Conservation (phyloP, 805 yeast species). For the Candida adriatica region DNA sequence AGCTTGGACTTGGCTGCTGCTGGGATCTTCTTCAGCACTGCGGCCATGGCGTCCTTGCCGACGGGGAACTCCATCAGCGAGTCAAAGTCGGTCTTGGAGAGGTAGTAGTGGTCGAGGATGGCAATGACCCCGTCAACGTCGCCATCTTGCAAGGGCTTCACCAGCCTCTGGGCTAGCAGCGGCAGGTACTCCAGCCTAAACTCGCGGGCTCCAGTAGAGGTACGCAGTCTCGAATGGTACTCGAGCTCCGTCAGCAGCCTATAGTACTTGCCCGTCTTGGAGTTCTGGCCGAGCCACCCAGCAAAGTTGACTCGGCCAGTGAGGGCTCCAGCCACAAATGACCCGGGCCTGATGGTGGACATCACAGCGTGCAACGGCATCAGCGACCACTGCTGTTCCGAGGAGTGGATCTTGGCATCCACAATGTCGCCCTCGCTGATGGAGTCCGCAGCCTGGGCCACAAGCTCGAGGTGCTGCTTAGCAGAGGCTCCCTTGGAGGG, state of each 20-base stretch:
- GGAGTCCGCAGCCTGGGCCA: conserved; percentile 77
- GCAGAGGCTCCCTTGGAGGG: conserved; percentile 43
- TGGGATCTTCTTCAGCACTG: conserved; percentile 52
- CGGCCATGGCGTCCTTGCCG: conserved; percentile 47
- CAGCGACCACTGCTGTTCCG: conserved; percentile 91
- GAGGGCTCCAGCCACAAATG: conserved; percentile 64
- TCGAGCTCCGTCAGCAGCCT: conserved; percentile 82
- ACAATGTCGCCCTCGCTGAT: conserved; percentile 82
- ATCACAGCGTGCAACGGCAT: conserved; percentile 86
- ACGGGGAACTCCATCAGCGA: conserved; percentile 75
- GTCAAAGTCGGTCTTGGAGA: conserved; percentile 93
- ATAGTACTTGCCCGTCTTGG: conserved; percentile 70
- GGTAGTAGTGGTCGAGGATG: conserved; percentile 77
- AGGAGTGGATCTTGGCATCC: conserved; percentile 75
- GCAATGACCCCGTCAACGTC: conserved; percentile 66
- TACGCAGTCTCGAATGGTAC: conserved; percentile 75
- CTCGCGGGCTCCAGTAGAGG: conserved; percentile 69
- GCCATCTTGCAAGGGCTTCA: conserved; percentile 47
- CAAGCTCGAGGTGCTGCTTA: conserved; percentile 50
- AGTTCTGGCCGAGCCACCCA: conserved; percentile 84
- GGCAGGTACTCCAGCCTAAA: conserved; percentile 75
- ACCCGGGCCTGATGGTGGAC: conserved; percentile 79
- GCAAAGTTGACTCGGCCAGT: conserved; percentile 72
- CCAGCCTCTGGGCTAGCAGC: conserved; percentile 46
- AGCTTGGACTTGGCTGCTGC: conserved; percentile 78